Evolutionary conservation across 2,329 filamentous ascomycete species (phyloP).

Genomic region (Coniochaeta sp.): DNA sequence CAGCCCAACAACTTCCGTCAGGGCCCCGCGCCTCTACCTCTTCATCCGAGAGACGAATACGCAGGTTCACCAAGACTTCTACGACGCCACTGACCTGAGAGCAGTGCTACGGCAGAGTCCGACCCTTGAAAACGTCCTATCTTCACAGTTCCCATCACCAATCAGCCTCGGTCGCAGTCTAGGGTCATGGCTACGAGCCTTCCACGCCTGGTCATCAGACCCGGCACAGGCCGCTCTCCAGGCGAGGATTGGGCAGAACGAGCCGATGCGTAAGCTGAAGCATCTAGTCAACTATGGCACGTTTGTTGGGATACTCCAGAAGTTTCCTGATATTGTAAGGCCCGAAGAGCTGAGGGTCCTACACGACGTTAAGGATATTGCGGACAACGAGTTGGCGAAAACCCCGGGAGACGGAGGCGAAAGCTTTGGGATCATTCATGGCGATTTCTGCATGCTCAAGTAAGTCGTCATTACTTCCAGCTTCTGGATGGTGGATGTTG

Average conservation of each 20-base stretch:
- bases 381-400: slow-evolving; percentile 18
- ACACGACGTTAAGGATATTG: slow-evolving; percentile 19
- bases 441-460: slow-evolving; percentile 36
- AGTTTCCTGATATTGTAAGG: slow-evolving; percentile 24
- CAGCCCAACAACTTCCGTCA: slow-evolving; percentile 12
- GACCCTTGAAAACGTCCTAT: not conserved
- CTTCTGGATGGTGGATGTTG: not conserved
- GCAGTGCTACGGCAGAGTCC: slow-evolving; percentile 16
- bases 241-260: slow-evolving; percentile 18
- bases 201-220: slow-evolving; percentile 25
- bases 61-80: slow-evolving; percentile 29
- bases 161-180: slow-evolving; percentile 20
- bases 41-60: slow-evolving; percentile 24
- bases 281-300: slow-evolving; percentile 27
- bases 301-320: slow-evolving; percentile 23
- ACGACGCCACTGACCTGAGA: slow-evolving; percentile 24
- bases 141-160: slow-evolving; percentile 11
- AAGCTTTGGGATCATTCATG: slow-evolving; percentile 25
- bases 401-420: slow-evolving; percentile 6
- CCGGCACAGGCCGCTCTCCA: slow-evolving; percentile 13
- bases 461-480: slow-evolving; percentile 15
- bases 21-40: slow-evolving; percentile 24
- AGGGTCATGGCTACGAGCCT: slow-evolving; percentile 25
- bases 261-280: slow-evolving; percentile 27
- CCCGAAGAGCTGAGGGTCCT: slow-evolving; percentile 16